Conservation (phyloP, 225 moss, liverwort and hornwort genomes). For the Physcomitrellopsis africana region DNA sequence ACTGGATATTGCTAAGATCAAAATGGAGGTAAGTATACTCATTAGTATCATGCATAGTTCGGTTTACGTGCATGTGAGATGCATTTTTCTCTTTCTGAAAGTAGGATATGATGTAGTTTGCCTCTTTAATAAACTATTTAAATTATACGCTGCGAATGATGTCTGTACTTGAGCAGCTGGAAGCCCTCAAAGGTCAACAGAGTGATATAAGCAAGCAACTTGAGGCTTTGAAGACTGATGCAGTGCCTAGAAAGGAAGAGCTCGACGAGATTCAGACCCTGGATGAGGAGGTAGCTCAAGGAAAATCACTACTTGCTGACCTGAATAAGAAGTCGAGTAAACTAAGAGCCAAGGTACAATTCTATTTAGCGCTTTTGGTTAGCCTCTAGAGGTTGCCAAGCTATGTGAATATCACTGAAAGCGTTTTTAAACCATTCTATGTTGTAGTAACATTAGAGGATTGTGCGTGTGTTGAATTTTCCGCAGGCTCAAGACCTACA, state of each 20-base stretch:
- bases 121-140: background rate
- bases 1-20: slow-evolving; percentile 79
- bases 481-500: slow-evolving; percentile 81
- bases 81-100: slow-evolving; percentile 6
- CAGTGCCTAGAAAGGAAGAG: slow-evolving; percentile 81
- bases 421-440: background rate
- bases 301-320: slow-evolving; percentile 60
- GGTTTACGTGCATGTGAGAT: slow-evolving; percentile 6
- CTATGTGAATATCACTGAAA: background rate
- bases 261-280: slow-evolving; percentile 67
- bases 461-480: background rate
- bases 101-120: slow-evolving; percentile 1
- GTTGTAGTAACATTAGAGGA: slow-evolving; percentile 5
- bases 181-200: slow-evolving; percentile 77
- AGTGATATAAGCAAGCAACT: slow-evolving; percentile 81
- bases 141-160: background rate
- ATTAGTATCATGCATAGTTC: slow-evolving; percentile 8
- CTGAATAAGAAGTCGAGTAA: slow-evolving; percentile 73
- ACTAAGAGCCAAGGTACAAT: slow-evolving; percentile 80
- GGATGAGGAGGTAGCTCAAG: slow-evolving; percentile 65
- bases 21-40: slow-evolving; percentile 72
- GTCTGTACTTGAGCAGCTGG: slow-evolving; percentile 56
- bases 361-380: slow-evolving; percentile 17
- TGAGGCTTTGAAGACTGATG: slow-evolving; percentile 61
- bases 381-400: slow-evolving; percentile 5